Evolutionary conservation across 2,329 filamentous ascomycete genomes (phyloP).

Genomic region (Cladophialophora exuberans): DNA sequence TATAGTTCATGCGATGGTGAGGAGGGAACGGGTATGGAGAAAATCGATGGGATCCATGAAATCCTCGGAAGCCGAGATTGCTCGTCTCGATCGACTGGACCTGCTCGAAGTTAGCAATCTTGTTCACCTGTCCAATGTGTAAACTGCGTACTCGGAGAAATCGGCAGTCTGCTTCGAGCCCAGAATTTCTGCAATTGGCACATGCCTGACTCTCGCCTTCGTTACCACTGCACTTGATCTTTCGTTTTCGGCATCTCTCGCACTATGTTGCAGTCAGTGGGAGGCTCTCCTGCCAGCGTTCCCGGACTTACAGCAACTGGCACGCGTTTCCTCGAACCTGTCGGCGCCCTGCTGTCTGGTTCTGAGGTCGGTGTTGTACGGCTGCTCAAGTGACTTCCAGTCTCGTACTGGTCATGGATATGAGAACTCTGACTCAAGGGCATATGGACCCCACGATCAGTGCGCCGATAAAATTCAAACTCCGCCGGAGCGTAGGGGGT

Average conservation of each 20-base stretch:
- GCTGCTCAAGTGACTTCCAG: conserved; percentile 21
- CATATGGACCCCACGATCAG: conserved; percentile 32
- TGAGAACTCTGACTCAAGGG: conserved; percentile 27
- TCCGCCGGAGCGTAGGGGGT: conserved; percentile 24
- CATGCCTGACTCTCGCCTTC: conserved; percentile 76
- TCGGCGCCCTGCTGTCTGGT: conserved; percentile 29
- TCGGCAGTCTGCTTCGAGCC: conserved; percentile 62
- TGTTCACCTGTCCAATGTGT: neutral
- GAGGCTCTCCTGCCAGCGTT: neutral
- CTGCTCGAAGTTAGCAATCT: conserved; percentile 12
- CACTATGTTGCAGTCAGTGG: conserved; percentile 61
- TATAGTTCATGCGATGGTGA: conserved; percentile 22
- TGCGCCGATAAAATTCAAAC: conserved; percentile 34
- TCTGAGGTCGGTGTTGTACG: conserved; percentile 31
- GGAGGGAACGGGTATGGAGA: conserved; percentile 25
- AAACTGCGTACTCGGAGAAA: conserved; percentile 70
- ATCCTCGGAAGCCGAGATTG: conserved; percentile 10
- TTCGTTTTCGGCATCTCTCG: conserved; percentile 84
- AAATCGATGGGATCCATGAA: conserved; percentile 23
- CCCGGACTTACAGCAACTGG: conserved; percentile 37
- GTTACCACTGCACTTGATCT: conserved; percentile 93
- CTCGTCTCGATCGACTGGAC: conserved; percentile 21
- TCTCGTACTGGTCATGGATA: conserved; percentile 29
- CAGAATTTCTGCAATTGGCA: conserved; percentile 77
- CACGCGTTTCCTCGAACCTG: conserved; percentile 36